A percentile compares a stretch with the other conserved stretches of the same genome.
Conservation (phyloP, 2,329 filamentous ascomycete genomes). For the Colletotrichum truncatum region DNA sequence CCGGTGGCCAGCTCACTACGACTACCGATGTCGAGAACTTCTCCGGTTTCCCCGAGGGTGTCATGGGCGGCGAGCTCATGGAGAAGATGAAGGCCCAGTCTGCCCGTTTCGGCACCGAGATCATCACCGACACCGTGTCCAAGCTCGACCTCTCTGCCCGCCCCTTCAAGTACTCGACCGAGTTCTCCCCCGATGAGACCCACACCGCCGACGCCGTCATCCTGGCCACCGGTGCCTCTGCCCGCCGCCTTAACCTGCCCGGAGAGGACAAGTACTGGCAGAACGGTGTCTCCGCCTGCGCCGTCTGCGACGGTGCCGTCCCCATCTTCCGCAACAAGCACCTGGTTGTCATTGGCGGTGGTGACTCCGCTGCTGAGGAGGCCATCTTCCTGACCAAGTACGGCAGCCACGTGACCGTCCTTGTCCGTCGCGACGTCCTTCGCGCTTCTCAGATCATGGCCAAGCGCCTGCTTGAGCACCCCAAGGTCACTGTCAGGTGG, state of each 20-base stretch:
- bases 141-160: slow-evolving; percentile 84
- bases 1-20: slow-evolving; percentile 95
- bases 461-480: slow-evolving; percentile 80
- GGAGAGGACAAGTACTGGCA: slow-evolving; percentile 99
- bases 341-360: slow-evolving; percentile 93
- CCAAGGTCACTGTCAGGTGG: slow-evolving; percentile 91
- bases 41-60: slow-evolving; percentile 90
- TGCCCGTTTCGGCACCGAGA: slow-evolving; percentile 88
- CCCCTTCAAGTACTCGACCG: slow-evolving; percentile 94
- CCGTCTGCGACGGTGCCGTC: slow-evolving; percentile 95
- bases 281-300: slow-evolving; percentile 94
- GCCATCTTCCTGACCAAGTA: slow-evolving; percentile 98
- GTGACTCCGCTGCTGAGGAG: slow-evolving; percentile 97
- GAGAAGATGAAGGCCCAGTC: slow-evolving; percentile 95
- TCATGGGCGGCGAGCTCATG: slow-evolving; percentile 91
- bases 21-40: slow-evolving; percentile 99
- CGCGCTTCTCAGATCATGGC: slow-evolving; percentile 94
- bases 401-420: slow-evolving; percentile 91
- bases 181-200: slow-evolving; percentile 83
- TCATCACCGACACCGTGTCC: slow-evolving; percentile 91
- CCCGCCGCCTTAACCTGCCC: slow-evolving; percentile 80
- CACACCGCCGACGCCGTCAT: slow-evolving; percentile 94
- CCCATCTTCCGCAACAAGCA: slow-evolving; percentile 98
- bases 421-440: slow-evolving; percentile 88
- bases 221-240: slow-evolving; percentile 94